phyloP scores from a whole-genome alignment of 73 alveolate species.

The Urostyla sp. region DNA sequence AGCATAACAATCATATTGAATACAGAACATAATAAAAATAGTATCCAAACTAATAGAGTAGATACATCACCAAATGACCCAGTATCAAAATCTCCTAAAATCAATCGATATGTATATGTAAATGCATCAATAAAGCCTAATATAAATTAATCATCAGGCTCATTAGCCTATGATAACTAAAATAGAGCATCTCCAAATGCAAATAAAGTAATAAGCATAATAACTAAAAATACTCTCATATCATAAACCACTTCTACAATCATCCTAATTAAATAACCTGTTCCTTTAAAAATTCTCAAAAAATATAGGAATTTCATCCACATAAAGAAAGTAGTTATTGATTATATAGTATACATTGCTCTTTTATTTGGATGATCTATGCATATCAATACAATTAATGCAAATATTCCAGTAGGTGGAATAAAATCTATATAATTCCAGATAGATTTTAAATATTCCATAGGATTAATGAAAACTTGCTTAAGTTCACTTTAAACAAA shows the following conservation, averaged over 20 bases:
- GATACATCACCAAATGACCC: neutral
- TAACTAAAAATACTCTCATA: constrained; percentile 45
- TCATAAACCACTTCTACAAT: constrained; percentile 32
- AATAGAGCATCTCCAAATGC: constrained; percentile 51
- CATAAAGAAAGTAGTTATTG: constrained; percentile 50
- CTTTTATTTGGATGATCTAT: neutral
- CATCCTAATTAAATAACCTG: constrained; percentile 51
- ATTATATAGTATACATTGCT: neutral
- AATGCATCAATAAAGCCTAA: neutral
- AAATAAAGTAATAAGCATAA: constrained; percentile 34
- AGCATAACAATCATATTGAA: constrained; percentile 54
- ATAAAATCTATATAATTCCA: constrained; percentile 52
- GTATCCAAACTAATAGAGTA: too few species aligned
- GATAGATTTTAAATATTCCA: constrained; percentile 1
- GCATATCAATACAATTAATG: neutral
- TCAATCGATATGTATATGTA: neutral
- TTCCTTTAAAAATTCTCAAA: constrained; percentile 19
- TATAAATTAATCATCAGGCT: constrained; percentile 9
- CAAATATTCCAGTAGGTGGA: constrained; percentile 43
- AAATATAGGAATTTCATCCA: constrained; percentile 53
- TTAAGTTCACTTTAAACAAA: constrained; percentile 11
- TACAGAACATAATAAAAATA: too few species aligned
- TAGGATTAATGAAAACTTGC: neutral
- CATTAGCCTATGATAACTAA: constrained; percentile 14
- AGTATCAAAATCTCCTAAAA: neutral